These are phyloP conservation scores for Durusdinium trenchii DNA, from an alignment of 73 alveolate species.

Conservation along the genomic window DNA sequence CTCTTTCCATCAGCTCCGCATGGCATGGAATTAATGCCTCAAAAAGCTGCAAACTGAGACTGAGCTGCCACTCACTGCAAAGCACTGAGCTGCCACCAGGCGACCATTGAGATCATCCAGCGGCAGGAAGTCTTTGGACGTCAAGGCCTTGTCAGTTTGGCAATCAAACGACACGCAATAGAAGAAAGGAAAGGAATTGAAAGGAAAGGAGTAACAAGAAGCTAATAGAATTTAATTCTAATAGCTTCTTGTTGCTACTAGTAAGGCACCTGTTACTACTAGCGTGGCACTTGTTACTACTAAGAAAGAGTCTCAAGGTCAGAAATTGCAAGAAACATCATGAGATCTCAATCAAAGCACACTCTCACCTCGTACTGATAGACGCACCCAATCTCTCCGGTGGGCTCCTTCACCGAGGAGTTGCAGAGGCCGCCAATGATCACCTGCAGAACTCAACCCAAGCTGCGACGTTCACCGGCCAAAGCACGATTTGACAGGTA, in stretches of 20 bases:
- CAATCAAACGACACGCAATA: neutral
- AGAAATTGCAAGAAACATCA: neutral
- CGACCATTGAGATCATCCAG: slow-evolving; percentile 63
- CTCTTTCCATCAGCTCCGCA: slow-evolving; percentile 73
- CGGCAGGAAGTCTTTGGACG: neutral
- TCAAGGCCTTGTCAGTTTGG: slow-evolving; percentile 27
- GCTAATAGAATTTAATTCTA: too few relatives aligned
- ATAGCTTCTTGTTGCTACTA: too few relatives aligned
- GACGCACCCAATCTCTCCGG: slow-evolving; percentile 84
- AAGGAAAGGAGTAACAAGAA: neutral
- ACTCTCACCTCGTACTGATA: slow-evolving; percentile 47
- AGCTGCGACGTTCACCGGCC: neutral
- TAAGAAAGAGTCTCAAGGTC: neutral
- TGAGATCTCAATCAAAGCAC: neutral
- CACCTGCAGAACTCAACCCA: slow-evolving; percentile 1
- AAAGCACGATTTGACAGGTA: too few relatives aligned
- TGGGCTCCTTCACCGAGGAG: slow-evolving; percentile 51
- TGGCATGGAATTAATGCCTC: slow-evolving; percentile 70
- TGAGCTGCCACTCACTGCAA: neutral
- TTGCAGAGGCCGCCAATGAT: slow-evolving; percentile 82
- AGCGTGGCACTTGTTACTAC: too few relatives aligned
- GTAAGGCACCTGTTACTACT: too few relatives aligned
- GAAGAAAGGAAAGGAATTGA: neutral
- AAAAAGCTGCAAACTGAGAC: neutral
- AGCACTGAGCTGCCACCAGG: neutral